Evolutionary conservation across 257 asterid species (phyloP), one percentile per base, ranked within the genome.

Genomic region (Cruciata laevipes): DNA sequence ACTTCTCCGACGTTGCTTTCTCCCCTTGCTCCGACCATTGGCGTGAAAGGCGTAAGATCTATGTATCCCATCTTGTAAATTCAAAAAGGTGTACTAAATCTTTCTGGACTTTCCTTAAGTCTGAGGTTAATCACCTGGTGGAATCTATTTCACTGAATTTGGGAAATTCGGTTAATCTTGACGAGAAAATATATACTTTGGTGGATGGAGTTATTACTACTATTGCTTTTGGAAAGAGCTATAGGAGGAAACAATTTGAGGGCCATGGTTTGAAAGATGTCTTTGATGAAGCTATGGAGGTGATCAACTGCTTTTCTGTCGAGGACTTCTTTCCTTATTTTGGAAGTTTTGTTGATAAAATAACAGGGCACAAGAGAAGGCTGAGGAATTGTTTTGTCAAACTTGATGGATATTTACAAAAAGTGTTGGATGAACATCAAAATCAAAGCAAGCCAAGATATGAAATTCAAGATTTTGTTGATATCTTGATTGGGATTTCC

Each of bases 301-400:
- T 58, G 10, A 58, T 58, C 13, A 27, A 58, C 16, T 58, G 63
- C 17, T 58, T 58, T 32, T 58, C 63, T 27, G 63, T 21, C 14
- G 63, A 58, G 20, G 63, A 58, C 37, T 58, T 58, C 63, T 58
- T 58, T 25, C 63, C 63, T 58, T 58, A 2, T 13, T 11, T 58
- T 12, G 63, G 63, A 23, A 58, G 37, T 12, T 27, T 58, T 58
- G 10, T 58, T 25, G 63, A 58, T 12, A 58, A 10, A 58, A 58
- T 58, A 12, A 58, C 63, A 58, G 63, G 63, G 63, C 63, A 58
- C 37, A 58, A 58, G 63, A 58, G 63, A 27, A 58, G 37, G 63
- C 27, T 58, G 63, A 13, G 18, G 1, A 58, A 27, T 7, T 25
- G 37, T 32, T 58, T 58, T 58, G 18, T 5, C 17, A 58, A 58